These are phyloP conservation scores for Penicillium subrubescens DNA, from an alignment of 495 filamentous ascomycete species.

Conservation along the genomic window DNA sequence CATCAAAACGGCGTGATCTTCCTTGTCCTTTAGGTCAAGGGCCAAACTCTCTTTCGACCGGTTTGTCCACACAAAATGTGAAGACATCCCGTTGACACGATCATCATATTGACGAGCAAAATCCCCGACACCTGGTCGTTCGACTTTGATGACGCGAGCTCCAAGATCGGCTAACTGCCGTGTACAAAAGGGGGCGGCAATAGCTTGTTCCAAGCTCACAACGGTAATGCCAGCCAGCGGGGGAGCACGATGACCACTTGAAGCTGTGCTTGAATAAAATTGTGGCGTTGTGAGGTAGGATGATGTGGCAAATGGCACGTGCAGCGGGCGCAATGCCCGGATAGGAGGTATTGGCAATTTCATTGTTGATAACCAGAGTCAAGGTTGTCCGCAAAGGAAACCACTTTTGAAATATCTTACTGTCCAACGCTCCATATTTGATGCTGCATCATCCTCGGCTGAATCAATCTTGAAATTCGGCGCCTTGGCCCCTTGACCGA, in stretches of 20 bases:
- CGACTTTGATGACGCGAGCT: slow-evolving; percentile 56
- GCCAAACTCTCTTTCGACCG: slow-evolving; percentile 54
- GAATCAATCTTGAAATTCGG: neutral
- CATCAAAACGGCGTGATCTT: slow-evolving; percentile 46
- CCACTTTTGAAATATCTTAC: neutral
- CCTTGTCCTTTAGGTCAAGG: slow-evolving; percentile 46
- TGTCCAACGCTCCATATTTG: neutral
- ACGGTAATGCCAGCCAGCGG: slow-evolving; percentile 52
- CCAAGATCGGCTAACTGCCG: slow-evolving; percentile 55
- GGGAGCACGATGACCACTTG: slow-evolving; percentile 15
- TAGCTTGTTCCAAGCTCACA: slow-evolving; percentile 56
- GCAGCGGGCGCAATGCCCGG: neutral
- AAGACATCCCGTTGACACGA: slow-evolving; percentile 48
- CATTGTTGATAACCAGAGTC: neutral
- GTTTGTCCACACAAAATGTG: slow-evolving; percentile 57
- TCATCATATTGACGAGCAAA: slow-evolving; percentile 54
- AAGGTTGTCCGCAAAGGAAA: neutral
- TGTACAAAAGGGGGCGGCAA: slow-evolving; percentile 55
- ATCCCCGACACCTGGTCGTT: slow-evolving; percentile 50
- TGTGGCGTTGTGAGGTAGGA: slow-evolving; percentile 1
- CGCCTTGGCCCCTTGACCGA: neutral
- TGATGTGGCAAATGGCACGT: neutral
- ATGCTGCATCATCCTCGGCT: neutral
- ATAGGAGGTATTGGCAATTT: neutral
- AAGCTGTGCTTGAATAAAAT: slow-evolving; percentile 14